Evolutionary conservation across 306 rosid species (phyloP).

Genomic region (apple (Malus domestica)): ASM211411v1 NC_041802.1:30030501-30031000

Average conservation of each 20-base stretch:
- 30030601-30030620: background rate
- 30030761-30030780: background rate
- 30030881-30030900: background rate
- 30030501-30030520: background rate
- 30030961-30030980: slow-evolving; percentile 17
- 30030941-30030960: slow-evolving; percentile 30
- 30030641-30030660: background rate
- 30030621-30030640: background rate
- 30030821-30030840: background rate
- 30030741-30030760: background rate
- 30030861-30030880: background rate
- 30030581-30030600: background rate
- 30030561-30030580: background rate
- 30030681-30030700: background rate
- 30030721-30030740: background rate
- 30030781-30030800: background rate
- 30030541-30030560: background rate
- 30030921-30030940: slow-evolving; percentile 58
- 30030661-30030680: background rate
- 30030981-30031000: slow-evolving; percentile 22
- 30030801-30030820: background rate
- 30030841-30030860: background rate
- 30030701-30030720: background rate
- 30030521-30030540: background rate
- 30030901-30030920: background rate